Base-by-base conservation (phyloP, 2,329 filamentous ascomycete genomes). In the Aquanectria penicillioides region DNA sequence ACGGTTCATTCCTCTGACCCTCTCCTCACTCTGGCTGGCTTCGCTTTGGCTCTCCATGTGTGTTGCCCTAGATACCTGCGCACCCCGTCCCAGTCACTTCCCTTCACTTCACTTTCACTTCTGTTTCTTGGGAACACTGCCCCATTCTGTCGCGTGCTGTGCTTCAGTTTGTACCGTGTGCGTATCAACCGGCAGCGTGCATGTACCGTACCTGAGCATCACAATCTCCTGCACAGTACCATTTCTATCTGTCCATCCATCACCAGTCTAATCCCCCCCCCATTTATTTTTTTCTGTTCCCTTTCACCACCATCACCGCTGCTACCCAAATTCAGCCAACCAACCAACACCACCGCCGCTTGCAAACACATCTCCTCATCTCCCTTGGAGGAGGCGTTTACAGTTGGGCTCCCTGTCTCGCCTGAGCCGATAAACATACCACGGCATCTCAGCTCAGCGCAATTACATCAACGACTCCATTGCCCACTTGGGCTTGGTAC, bases 131-230 rank as follows among this genome's bases (percentile, higher is more conserved):
- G n/a, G n/a, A n/a, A n/a, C n/a, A n/a, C n/a, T n/a, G n/a, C n/a
- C n/a, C n/a, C n/a, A n/a, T n/a, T 46, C 47, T 52, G 41, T 26
- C 36, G 55, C 55, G 41, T 34, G 28, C n/a, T 22, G 41, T 58
- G 55, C 47, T 58, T 52, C 34, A 46, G 41, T 26, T 18, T 46
- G 48, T 36, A 31, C 55, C 36, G 47, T 50, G 48, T 29, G 55
- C 11, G 34, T 53, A 41, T 48, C 48, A 43, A 58, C 12, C 15
- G 15, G 46, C 20, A 43, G 28, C 13, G n/a, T 34, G 23, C 28
- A 15, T 18, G 37, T 25, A n/a, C n/a, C n/a, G 12, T 26, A 26
- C 25, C 23, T 43, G 23, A 25, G 13, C 13, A 28, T 28, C n/a
- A n/a, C 23, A 25, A 43, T 43, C 25, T 43, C 6, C 36, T 40